Evolutionary conservation across 1,284 basidiomycete species (phyloP), one percentile per base, ranked within the genome.

Genomic region (Moniliella sp.): DNA sequence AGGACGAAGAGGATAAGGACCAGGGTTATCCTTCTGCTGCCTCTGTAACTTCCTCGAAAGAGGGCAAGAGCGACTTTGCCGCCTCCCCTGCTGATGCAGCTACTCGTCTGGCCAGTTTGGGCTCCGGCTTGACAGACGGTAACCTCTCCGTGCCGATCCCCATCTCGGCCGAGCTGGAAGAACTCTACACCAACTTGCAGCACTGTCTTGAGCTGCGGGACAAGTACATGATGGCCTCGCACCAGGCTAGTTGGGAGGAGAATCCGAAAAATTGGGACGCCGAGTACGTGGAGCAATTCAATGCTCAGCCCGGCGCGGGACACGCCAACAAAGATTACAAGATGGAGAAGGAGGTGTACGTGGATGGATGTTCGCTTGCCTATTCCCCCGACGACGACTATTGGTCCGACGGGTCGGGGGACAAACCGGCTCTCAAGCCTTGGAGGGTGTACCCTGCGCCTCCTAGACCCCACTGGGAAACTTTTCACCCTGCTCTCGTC

Each of bases 191-290:
- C 4, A 48, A 41, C 32, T 33, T 59, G 27, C 57, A 54, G 30
- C 39, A 38, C 12, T 59, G 57, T 32, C 39, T 58, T 14, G 30
- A 41, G 28, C 48, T 59, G 15, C 38, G 57, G n/a, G 50, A 57
- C 33, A 52, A 54, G 39, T 59, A 57, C 43, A 59, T 59, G 50
- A 34, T 32, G 15, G 42, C 37, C 33, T 48, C 44, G 25, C 41
- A 50, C 12, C 57, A 59, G 34, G 43, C 38, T n/a, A 29, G 36
- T 18, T 40, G 48, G 30, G 47, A 54, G 26, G 57, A 57, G 36
- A 58, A 59, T 30, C 57, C 57, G 1, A 59, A 57, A 39, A 57
- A 59, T 23, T 59, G 57, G 57, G 57, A 59, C 29, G 57, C 56
- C 7, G 54, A 59, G 30, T 42, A 50, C 31, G 57, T 51, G 25